Evolutionary conservation across 495 filamentous ascomycete species (phyloP).

Genomic region (Aspergillus biplanus): DNA sequence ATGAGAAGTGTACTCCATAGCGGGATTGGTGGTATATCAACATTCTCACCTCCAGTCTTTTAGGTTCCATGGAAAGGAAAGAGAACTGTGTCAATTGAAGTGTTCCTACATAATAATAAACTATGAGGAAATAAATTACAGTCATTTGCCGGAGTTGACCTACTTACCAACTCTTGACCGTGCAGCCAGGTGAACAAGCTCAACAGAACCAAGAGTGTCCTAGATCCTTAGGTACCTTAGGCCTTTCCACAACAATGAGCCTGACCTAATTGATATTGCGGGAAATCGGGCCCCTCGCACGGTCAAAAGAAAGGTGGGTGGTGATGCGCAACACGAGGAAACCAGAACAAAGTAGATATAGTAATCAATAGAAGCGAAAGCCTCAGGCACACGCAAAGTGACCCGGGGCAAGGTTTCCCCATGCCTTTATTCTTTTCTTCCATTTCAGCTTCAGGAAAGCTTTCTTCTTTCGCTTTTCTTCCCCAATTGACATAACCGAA

Average conservation of each 20-base stretch:
- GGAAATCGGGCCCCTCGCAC: slow-evolving; percentile 63
- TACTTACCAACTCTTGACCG: no score
- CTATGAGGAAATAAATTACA: no score
- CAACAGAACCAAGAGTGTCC: slow-evolving; percentile 76
- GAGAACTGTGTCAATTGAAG: no score
- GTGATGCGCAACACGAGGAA: slow-evolving; percentile 66
- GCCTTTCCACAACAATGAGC: slow-evolving; percentile 58
- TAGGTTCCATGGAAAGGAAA: no score
- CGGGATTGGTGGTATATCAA: no score
- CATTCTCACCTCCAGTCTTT: no score
- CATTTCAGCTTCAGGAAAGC: not conserved
- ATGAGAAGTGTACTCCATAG: not conserved
- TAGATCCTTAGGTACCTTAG: slow-evolving; percentile 57
- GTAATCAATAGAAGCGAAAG: not conserved
- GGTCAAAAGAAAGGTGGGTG: slow-evolving; percentile 67
- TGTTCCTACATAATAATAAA: no score
- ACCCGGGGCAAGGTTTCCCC: not conserved
- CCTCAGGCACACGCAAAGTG: slow-evolving; percentile 3
- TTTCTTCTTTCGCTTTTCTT: no score
- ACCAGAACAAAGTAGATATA: slow-evolving; percentile 31
- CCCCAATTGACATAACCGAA: no score
- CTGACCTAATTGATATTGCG: slow-evolving; percentile 68
- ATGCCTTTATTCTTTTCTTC: not conserved
- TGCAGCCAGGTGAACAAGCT: slow-evolving; percentile 59
- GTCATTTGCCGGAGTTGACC: no score